phyloP scores from a whole-genome alignment of 2,329 filamentous ascomycete species.

The Rutstroemia sp. region DNA sequence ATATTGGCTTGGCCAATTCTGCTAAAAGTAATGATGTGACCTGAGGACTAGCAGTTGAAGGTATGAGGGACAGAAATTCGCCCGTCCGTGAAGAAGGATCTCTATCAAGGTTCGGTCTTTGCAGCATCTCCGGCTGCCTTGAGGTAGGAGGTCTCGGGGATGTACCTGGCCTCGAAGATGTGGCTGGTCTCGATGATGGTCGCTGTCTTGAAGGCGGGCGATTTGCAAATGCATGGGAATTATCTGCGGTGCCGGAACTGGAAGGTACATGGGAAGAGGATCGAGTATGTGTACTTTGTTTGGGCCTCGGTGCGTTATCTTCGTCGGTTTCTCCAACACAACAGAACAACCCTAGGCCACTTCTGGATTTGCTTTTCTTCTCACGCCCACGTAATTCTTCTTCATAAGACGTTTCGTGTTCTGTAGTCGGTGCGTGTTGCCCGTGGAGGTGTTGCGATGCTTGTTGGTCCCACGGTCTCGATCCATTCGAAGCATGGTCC shows the following conservation, averaged over 20 bases:
- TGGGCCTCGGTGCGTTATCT: constrained; percentile 20
- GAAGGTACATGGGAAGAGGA: constrained; percentile 12
- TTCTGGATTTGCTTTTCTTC: constrained; percentile 17
- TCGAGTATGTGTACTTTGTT: constrained; percentile 9
- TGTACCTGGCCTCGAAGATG: constrained; percentile 3
- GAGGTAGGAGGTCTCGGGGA: constrained; percentile 3
- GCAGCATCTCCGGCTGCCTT: constrained; percentile 12
- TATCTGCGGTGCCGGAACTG: not conserved
- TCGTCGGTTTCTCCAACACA: constrained; percentile 26
- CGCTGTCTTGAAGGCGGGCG: constrained; percentile 7
- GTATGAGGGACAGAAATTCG: constrained; percentile 61
- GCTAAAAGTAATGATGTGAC: constrained; percentile 64
- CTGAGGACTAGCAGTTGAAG: constrained; percentile 55
- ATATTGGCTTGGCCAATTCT: constrained; percentile 71
- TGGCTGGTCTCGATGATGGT: constrained; percentile 6
- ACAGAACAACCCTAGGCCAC: constrained; percentile 22
- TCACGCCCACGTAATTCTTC: constrained; percentile 1
- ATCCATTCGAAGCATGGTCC: not conserved
- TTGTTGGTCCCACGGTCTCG: constrained; percentile 12
- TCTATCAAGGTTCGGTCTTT: constrained; percentile 21
- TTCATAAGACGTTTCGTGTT: not conserved
- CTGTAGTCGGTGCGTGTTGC: not conserved
- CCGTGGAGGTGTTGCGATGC: not conserved
- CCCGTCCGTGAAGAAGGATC: constrained; percentile 30
- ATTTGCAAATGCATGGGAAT: constrained; percentile 4